Evolutionary conservation across 805 yeast genomes (phyloP).

Genomic region (Saccharomyces mikatae): DNA sequence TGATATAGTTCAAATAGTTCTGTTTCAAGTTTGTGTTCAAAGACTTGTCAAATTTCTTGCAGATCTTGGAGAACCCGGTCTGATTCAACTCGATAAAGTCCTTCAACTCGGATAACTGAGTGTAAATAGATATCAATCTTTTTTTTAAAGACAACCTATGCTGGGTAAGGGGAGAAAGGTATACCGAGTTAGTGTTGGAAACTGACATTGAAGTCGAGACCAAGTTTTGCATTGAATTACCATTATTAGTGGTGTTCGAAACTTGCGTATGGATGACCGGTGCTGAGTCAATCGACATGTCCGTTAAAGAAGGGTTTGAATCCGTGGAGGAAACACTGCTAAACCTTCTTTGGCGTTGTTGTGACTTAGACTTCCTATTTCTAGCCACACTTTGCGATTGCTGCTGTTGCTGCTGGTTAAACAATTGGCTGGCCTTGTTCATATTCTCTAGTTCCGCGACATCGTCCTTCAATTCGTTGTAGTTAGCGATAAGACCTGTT

Average conservation of each 20-base stretch:
- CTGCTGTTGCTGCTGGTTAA: slow-evolving; percentile 3
- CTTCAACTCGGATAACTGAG: slow-evolving; percentile 69
- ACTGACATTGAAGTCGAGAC: neutral
- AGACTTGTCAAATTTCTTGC: slow-evolving; percentile 87
- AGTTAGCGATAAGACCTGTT: slow-evolving; percentile 29
- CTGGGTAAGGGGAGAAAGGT: slow-evolving; percentile 19
- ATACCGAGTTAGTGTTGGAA: neutral
- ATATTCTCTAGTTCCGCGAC: slow-evolving; percentile 49
- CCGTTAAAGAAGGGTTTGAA: neutral
- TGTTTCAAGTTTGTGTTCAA: slow-evolving; percentile 51
- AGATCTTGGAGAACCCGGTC: slow-evolving; percentile 83
- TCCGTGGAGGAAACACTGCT: slow-evolving; percentile 5
- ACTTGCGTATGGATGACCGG: neutral
- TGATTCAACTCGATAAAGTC: slow-evolving; percentile 77
- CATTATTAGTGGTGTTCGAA: neutral
- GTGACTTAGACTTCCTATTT: slow-evolving; percentile 5
- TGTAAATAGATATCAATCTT: slow-evolving; percentile 57
- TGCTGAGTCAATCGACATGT: neutral
- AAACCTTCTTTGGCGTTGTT: slow-evolving; percentile 4
- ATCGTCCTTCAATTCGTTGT: slow-evolving; percentile 52
- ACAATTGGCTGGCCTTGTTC: neutral
- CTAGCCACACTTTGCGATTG: slow-evolving; percentile 12
- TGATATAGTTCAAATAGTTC: slow-evolving; percentile 46
- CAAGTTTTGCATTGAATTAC: neutral
- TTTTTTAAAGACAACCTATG: slow-evolving; percentile 54